phyloP scores from a whole-genome alignment of 1,139 yeast species.

The Candida sojae region DNA sequence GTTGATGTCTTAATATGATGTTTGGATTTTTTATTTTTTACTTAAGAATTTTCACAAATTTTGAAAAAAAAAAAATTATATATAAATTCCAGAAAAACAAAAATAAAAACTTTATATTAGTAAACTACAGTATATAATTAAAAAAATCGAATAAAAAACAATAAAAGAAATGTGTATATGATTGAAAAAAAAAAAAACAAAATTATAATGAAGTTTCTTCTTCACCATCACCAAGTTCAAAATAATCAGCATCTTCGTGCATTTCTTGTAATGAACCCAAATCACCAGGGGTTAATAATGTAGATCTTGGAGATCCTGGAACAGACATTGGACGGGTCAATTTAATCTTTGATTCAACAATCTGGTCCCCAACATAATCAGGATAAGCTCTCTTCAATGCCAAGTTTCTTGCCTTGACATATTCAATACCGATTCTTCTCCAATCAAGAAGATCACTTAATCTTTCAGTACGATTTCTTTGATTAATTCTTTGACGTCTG shows the following conservation, averaged over 20 bases:
- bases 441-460: conserved; percentile 91
- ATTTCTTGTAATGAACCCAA: conserved; percentile 89
- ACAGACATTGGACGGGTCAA: conserved; percentile 90
- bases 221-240: conserved; percentile 64
- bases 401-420: conserved; percentile 90
- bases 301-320: conserved; percentile 85
- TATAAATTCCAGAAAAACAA: conserved; percentile 10
- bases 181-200: not conserved
- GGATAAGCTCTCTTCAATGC: conserved; percentile 95
- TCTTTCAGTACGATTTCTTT: conserved; percentile 95
- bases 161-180: not conserved
- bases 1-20: too few relatives aligned
- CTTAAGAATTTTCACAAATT: too few relatives aligned
- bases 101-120: conserved; percentile 12
- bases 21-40: too few relatives aligned
- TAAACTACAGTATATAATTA: conserved; percentile 2
- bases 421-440: conserved; percentile 98
- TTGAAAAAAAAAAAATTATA: not conserved
- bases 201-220: conserved; percentile 24
- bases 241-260: conserved; percentile 76
- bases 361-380: conserved; percentile 71
- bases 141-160: not conserved
- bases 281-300: conserved; percentile 94
- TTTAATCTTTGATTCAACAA: conserved; percentile 63
- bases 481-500: conserved; percentile 96